Percentiles rank a stretch among this genome's conserved stretches.
These are phyloP conservation scores for Basidiobolus heterosporus DNA, from an alignment of 371 early-diverging fungal species.

Conservation along the genomic window DNA sequence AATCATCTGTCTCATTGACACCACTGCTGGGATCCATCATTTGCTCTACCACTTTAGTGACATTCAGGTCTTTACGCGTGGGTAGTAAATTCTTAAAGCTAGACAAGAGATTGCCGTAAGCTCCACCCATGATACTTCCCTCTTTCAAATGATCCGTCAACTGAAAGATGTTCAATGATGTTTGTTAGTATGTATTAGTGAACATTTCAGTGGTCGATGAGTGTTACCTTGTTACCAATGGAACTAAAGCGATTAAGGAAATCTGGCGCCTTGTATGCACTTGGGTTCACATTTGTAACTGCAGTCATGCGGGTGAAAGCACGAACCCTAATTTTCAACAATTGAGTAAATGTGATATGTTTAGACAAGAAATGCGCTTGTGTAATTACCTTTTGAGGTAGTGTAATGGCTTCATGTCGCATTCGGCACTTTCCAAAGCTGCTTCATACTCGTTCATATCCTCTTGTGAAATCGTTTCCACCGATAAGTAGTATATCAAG, in stretches of 20 bases:
- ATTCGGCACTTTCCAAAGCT: conserved; percentile 56
- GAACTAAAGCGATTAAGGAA: conserved; percentile 54
- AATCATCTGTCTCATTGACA: conserved; percentile 54
- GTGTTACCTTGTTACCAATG: conserved; percentile 65
- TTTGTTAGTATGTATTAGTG: not conserved
- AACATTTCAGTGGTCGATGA: not conserved
- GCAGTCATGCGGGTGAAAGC: conserved; percentile 50
- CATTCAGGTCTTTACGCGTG: conserved; percentile 65
- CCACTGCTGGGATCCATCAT: conserved; percentile 54
- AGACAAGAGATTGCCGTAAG: conserved; percentile 71
- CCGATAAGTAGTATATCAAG: conserved; percentile 64
- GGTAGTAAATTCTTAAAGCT: conserved; percentile 90
- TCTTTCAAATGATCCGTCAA: conserved; percentile 60
- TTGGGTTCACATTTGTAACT: conserved; percentile 24
- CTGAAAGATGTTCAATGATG: conserved; percentile 15
- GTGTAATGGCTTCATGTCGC: conserved; percentile 47
- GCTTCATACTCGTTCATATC: conserved; percentile 69
- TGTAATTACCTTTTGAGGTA: conserved; percentile 62
- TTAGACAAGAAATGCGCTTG: not conserved
- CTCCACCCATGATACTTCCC: conserved; percentile 55
- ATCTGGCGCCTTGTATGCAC: conserved; percentile 13
- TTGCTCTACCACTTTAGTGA: conserved; percentile 68
- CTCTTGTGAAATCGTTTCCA: conserved; percentile 23
- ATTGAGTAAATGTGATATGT: conserved; percentile 3
- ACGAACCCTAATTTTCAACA: conserved; percentile 49